Percentiles rank a stretch among this genome's conserved stretches.
These are phyloP conservation scores for Barnettozyma wickerhamii DNA, from an alignment of 805 yeast species.

Conservation along the genomic window DNA sequence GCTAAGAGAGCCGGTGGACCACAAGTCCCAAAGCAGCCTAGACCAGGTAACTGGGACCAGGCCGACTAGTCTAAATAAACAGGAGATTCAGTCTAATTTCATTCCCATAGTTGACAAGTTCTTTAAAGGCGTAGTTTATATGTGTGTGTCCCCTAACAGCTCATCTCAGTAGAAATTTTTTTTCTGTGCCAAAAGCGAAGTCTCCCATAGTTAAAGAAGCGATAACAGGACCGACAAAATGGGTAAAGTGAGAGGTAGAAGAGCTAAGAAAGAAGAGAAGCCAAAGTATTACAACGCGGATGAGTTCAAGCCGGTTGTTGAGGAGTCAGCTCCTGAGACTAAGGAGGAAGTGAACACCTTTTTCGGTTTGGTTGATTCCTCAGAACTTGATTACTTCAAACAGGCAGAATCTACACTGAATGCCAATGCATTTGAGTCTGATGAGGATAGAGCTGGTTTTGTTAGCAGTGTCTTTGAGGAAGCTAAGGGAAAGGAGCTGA, in stretches of 20 bases:
- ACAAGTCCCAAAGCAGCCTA: slow-evolving; percentile 75
- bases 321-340: slow-evolving; percentile 14
- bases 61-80: slow-evolving; percentile 73
- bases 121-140: too few species aligned
- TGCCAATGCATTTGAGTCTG: slow-evolving; percentile 67
- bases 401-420: slow-evolving; percentile 86
- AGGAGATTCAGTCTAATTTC: too few species aligned
- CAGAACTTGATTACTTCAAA: slow-evolving; percentile 87
- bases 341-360: slow-evolving; percentile 43
- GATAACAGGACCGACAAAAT: too few species aligned
- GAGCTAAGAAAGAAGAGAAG: slow-evolving; percentile 28
- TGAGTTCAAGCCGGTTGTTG: slow-evolving; percentile 8
- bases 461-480: slow-evolving; percentile 79
- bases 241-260: slow-evolving; percentile 41
- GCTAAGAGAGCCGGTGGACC: slow-evolving; percentile 99
- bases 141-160: slow-evolving; percentile 7
- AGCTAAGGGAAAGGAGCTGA: slow-evolving; percentile 82
- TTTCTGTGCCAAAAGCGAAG: not conserved
- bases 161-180: slow-evolving; percentile 3
- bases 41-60: slow-evolving; percentile 95
- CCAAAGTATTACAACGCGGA: slow-evolving; percentile 1
- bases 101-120: too few species aligned
- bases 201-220: too few species aligned
- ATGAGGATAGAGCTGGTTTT: slow-evolving; percentile 72
- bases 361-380: slow-evolving; percentile 81